phyloP scores from a whole-genome alignment of 2,329 filamentous ascomycete genomes.

The Ceratocystis cubensis region DNA sequence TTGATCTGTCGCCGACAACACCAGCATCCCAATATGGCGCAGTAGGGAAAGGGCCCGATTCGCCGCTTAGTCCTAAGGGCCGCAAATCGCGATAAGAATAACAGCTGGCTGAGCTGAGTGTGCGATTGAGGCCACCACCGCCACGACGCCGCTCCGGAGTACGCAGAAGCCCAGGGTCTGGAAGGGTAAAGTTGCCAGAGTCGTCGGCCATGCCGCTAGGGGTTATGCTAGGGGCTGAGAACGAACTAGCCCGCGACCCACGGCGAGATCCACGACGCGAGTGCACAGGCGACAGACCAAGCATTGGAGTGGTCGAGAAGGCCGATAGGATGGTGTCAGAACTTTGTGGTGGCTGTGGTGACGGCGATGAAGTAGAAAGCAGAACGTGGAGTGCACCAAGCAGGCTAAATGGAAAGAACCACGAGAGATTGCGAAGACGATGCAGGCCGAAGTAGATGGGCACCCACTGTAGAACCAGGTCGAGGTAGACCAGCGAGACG shows the following conservation, averaged over 20 bases:
- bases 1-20: background rate
- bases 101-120: background rate
- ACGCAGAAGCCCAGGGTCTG: background rate
- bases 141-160: slow-evolving; percentile 4
- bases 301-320: slow-evolving; percentile 25
- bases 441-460: slow-evolving; percentile 33
- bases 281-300: background rate
- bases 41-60: background rate
- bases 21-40: background rate
- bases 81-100: slow-evolving; percentile 1
- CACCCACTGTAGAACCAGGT: slow-evolving; percentile 46
- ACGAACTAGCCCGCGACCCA: background rate
- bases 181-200: background rate
- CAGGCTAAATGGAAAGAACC: slow-evolving; percentile 22
- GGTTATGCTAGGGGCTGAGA: background rate
- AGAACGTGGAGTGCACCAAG: slow-evolving; percentile 18
- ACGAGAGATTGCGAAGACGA: slow-evolving; percentile 32
- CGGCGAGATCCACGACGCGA: slow-evolving; percentile 9
- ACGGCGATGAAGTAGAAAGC: background rate
- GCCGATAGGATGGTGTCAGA: slow-evolving; percentile 29
- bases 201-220: background rate
- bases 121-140: background rate
- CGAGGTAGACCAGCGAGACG: slow-evolving; percentile 49
- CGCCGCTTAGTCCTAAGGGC: background rate
- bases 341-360: slow-evolving; percentile 21